Base-by-base conservation (phyloP, 768 basidiomycete species). In the Auriculariales sp. region DNA sequence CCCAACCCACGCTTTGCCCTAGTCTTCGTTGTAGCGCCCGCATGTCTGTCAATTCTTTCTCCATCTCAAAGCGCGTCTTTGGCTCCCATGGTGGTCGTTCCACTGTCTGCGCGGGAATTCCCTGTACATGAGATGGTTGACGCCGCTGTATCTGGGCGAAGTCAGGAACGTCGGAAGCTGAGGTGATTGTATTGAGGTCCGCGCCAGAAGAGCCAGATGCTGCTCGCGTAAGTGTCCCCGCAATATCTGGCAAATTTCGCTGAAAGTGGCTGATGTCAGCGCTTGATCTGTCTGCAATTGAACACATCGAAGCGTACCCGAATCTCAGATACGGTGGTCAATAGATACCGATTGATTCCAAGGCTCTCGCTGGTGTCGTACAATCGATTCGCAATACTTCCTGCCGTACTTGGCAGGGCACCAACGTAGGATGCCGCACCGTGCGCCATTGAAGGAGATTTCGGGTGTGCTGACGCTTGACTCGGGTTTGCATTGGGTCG, bases 191-290 rank as follows among this genome's bases (percentile, higher is more conserved):
- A 24, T 25, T 19, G 19, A 44, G 39, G 39, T 44, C 39, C 19
- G 19, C 39, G 39, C 35, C 35, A 22, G 50, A 51, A 2, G 50
- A 15, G 31, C 66, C 55, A 4, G 70, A 71, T 2, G 79, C 73
- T 4, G 82, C 67, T 19, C 77, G 78, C 30, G 75, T 72, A 11
- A 91, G 69, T 11, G 79, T 77, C 7, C 75, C 73, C 10, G 82
- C 70, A n/a, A 92, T 58, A 55, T 94, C 91, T 2, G 91, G 89
- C 11, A 94, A 75, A 61, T 89, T 93, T 49, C 78, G 80, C 88
- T 90, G 53, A 3, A 47, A 53, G 44, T n/a, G 33, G 19, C 25
- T 49, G 32, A 50, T 46, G 54, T 48, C 17, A 45, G 24, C 11
- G 55, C 54, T 49, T 35, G n/a, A 35, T 50, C 27, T 48, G 46